These are phyloP conservation scores for Polyrhizophydium stewartii DNA, from an alignment of 371 early-diverging fungal genomes.

Conservation along the genomic window DNA sequence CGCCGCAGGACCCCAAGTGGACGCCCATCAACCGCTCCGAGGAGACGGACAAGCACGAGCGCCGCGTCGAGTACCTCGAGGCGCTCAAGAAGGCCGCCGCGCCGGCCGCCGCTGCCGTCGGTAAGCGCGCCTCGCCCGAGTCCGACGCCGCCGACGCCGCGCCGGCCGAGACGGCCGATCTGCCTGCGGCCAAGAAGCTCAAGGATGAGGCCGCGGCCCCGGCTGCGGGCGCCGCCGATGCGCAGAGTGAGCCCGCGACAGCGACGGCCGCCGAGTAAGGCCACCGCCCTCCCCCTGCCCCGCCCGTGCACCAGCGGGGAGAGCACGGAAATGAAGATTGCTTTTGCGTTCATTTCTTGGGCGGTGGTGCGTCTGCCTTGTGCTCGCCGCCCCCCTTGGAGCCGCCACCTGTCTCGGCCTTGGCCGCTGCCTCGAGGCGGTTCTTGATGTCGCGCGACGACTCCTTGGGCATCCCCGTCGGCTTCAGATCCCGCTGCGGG, in stretches of 20 bases:
- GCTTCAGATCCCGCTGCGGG: neutral
- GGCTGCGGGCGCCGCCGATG: neutral
- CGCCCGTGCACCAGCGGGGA: no score
- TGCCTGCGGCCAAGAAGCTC: no score
- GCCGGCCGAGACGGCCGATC: no score
- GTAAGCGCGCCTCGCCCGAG: neutral
- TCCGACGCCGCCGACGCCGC: no score
- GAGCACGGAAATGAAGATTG: no score
- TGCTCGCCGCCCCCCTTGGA: no score
- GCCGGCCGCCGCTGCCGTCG: neutral
- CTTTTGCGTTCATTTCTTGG: no score
- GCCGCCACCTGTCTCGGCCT: neutral
- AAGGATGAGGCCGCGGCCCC: neutral
- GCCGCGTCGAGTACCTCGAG: slow-evolving; percentile 27
- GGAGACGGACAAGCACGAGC: slow-evolving; percentile 32
- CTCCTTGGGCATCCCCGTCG: neutral
- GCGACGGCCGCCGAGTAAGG: no score
- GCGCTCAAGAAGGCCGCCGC: slow-evolving; percentile 1
- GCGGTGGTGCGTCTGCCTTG: no score
- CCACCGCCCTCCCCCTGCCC: no score
- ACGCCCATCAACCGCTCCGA: slow-evolving; percentile 79
- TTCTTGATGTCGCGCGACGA: neutral
- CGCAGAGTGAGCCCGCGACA: neutral
- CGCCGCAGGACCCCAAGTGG: slow-evolving; percentile 80
- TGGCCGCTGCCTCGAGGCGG: neutral